Percentiles rank a stretch among this genome's conserved stretches.
Evolutionary conservation across 2,329 filamentous ascomycete species (phyloP).

Genomic region (Aureobasidium uvarum): DNA sequence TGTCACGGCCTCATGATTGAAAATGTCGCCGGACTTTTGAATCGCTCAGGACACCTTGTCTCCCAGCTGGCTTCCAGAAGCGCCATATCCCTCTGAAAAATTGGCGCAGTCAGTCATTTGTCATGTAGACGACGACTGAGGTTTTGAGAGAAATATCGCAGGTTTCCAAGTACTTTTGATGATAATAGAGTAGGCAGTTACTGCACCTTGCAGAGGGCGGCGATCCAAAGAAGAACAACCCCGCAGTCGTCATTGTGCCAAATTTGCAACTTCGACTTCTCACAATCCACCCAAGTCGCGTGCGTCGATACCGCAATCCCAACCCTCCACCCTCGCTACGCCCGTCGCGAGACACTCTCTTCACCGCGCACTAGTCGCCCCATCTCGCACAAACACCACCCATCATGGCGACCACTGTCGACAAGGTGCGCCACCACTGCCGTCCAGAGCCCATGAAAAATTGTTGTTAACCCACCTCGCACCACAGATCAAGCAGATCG

Average conservation of each 20-base stretch:
- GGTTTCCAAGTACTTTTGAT: neutral
- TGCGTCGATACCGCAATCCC: constrained; percentile 2
- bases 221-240: constrained; percentile 7
- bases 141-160: neutral
- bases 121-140: neutral
- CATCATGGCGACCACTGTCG: constrained; percentile 94
- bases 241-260: constrained; percentile 21
- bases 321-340: constrained; percentile 4
- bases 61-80: neutral
- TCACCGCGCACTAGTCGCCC: constrained; percentile 9
- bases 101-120: neutral
- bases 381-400: constrained; percentile 24
- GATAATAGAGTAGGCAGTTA: neutral
- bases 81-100: neutral
- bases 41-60: neutral
- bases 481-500: constrained; percentile 87
- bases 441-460: constrained; percentile 24
- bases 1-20: neutral
- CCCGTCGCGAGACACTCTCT: neutral
- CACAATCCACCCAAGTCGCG: constrained; percentile 1
- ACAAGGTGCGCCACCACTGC: constrained; percentile 64
- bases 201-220: neutral
- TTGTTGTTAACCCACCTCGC: constrained; percentile 40
- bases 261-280: constrained; percentile 27
- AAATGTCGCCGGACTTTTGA: constrained; percentile 16